phyloP scores from a whole-genome alignment of 257 asterid genomes.

The Voacanga thouarsii region DNA sequence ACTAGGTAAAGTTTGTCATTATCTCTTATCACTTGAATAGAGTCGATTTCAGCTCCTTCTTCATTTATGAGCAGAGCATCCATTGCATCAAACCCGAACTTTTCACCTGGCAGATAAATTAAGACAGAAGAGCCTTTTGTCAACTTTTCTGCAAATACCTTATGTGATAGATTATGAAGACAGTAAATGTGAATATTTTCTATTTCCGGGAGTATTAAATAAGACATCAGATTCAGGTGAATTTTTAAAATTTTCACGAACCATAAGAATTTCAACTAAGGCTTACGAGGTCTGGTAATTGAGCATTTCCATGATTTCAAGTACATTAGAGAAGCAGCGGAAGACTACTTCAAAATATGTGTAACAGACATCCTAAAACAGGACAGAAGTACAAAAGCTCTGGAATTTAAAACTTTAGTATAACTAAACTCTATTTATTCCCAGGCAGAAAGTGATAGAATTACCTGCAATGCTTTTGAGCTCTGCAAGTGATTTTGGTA shows the following conservation, averaged over 20 bases:
- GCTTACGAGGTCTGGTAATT: not conserved
- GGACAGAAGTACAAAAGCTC: not conserved
- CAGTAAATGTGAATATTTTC: not conserved
- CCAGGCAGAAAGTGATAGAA: not conserved
- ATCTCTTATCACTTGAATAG: constrained; percentile 85
- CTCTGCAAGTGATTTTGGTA: constrained; percentile 53
- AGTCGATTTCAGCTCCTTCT: constrained; percentile 83
- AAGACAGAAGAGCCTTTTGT: not conserved
- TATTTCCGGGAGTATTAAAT: not conserved
- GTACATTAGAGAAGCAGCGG: not conserved
- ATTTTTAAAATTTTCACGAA: not conserved
- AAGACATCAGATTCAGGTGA: not conserved
- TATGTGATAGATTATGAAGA: not conserved
- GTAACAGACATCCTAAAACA: not conserved
- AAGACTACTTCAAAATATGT: not conserved
- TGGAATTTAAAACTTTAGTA: not conserved
- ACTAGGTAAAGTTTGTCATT: constrained; percentile 49
- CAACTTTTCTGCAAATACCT: not conserved
- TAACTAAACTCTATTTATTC: constrained; percentile 4
- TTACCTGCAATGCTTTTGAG: constrained; percentile 75
- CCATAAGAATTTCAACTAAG: not conserved
- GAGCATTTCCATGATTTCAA: not conserved
- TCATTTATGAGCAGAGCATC: constrained; percentile 55
- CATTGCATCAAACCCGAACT: constrained; percentile 77
- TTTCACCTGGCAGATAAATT: constrained; percentile 45